Base-by-base conservation (phyloP, 2,329 filamentous ascomycete species). In the Trichoderma brevicompactum region DNA sequence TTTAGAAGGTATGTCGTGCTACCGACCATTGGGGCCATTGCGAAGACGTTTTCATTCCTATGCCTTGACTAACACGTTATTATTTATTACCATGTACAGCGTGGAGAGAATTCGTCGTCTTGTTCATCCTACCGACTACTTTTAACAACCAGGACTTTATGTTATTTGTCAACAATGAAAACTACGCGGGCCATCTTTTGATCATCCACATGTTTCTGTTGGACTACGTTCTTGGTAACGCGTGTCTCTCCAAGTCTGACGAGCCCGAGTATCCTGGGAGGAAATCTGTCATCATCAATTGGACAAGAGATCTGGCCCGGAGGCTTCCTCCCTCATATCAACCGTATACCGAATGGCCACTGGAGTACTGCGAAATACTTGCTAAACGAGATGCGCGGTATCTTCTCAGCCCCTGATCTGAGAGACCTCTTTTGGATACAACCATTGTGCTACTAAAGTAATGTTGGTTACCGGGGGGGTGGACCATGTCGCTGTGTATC, bases 121-220 rank as follows among this genome's bases (percentile, higher is more conserved):
- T 74, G 3, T 73, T 68, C 36, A 53, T 70, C n/a, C 49, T 73
- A 56, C 70, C 72, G 7, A 52, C 62, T 7, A 55, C 32, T 1
- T 66, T 69, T n/a, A 65, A 67, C 10, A 73, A 74, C 15, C 73
- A 75, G 8, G 75, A 77, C 1, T 79, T 76, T 38, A 61, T 67
- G 15, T 59, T 69, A 0, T 77, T 79, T 28, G 70, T 71, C 7
- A 66, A 76, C 38, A 67, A 74, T 0, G 68, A 69, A 5, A 78
- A 77, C 64, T 68, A 74, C 58, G 60, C 69, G 1, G 73, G 73
- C 2, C 76, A 78, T 59, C 69, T 80, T 1, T 70, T 79, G 1
- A 69, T 78, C 23, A 73, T 78, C 6, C 77, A 79, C 66, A 75
- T 76, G 66, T 74, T 78, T 17, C 69, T 80, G 2, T 59, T 76